Evolutionary conservation across 164 flowering plant species (phyloP).

Genomic region (Sedum album): DNA sequence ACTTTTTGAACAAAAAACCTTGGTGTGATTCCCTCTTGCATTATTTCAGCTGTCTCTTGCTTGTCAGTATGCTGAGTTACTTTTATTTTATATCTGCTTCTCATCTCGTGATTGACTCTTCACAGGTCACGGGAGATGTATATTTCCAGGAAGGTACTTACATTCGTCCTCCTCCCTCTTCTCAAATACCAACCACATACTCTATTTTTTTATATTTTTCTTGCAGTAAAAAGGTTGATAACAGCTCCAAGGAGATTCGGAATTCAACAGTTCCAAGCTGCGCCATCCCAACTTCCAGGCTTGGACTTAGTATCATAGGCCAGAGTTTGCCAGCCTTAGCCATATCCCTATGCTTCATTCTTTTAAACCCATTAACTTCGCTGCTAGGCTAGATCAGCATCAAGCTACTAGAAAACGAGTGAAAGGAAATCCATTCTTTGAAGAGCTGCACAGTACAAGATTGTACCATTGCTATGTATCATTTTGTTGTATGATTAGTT

Average conservation of each 20-base stretch:
- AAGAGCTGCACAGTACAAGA: background rate
- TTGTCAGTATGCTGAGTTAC: background rate
- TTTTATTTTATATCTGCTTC: constrained; percentile 5
- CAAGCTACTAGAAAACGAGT: background rate
- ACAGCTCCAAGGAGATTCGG: background rate
- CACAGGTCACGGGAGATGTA: constrained; percentile 87
- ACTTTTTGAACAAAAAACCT: no score
- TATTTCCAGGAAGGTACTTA: constrained; percentile 87
- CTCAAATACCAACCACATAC: background rate
- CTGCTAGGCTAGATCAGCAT: constrained; percentile 2
- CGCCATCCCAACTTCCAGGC: background rate
- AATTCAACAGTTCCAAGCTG: background rate
- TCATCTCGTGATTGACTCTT: constrained; percentile 15
- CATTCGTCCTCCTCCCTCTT: background rate
- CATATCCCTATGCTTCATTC: background rate
- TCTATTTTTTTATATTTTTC: background rate
- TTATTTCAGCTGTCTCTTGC: background rate
- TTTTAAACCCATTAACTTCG: background rate
- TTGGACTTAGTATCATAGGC: background rate
- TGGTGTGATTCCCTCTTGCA: background rate
- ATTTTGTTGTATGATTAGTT: background rate
- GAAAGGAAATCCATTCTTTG: background rate
- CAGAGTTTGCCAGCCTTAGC: background rate
- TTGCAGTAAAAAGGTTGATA: constrained; percentile 1
- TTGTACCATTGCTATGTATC: background rate